Evolutionary conservation across 2,329 filamentous ascomycete genomes (phyloP).

Genomic region (Aschersonia sp.): DNA sequence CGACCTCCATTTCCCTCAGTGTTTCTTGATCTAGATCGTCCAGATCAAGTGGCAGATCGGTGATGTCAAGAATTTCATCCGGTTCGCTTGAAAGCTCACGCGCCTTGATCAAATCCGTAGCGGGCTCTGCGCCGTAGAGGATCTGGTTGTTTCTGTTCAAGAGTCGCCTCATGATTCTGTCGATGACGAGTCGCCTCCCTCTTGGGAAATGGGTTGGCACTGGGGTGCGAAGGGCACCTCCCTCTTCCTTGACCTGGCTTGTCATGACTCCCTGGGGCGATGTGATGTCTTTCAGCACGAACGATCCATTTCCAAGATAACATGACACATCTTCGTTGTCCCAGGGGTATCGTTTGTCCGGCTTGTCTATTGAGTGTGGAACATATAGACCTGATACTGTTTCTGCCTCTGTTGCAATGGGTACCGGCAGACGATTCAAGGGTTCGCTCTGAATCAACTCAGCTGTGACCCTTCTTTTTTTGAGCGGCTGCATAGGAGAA

Average conservation of each 20-base stretch:
- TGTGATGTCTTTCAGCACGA: conserved; percentile 11
- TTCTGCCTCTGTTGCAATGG: conserved; percentile 5
- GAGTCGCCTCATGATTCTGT: conserved; percentile 24
- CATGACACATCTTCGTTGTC: conserved; percentile 10
- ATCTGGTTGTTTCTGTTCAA: conserved; percentile 15
- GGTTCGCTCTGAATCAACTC: conserved; percentile 7
- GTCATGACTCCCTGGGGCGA: conserved; percentile 10
- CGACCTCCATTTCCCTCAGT: conserved; percentile 43
- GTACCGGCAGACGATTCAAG: not conserved
- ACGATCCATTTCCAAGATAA: conserved; percentile 20
- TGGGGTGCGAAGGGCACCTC: conserved; percentile 13
- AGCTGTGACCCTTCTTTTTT: conserved; percentile 14
- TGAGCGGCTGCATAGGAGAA: conserved; percentile 9
- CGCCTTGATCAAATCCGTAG: not conserved
- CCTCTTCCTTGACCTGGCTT: conserved; percentile 8
- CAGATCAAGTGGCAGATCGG: conserved; percentile 9
- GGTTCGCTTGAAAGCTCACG: conserved; percentile 8
- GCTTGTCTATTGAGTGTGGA: not conserved
- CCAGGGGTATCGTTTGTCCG: conserved; percentile 4
- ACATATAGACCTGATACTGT: not conserved
- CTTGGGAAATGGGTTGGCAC: conserved; percentile 17
- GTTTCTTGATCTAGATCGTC: conserved; percentile 36
- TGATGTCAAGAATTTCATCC: conserved; percentile 28
- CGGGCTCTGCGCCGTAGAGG: not conserved
- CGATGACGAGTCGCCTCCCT: conserved; percentile 29